phyloP scores from a whole-genome alignment of 2,329 filamentous ascomycete species.

The Penicillium psychrosexuale region DNA sequence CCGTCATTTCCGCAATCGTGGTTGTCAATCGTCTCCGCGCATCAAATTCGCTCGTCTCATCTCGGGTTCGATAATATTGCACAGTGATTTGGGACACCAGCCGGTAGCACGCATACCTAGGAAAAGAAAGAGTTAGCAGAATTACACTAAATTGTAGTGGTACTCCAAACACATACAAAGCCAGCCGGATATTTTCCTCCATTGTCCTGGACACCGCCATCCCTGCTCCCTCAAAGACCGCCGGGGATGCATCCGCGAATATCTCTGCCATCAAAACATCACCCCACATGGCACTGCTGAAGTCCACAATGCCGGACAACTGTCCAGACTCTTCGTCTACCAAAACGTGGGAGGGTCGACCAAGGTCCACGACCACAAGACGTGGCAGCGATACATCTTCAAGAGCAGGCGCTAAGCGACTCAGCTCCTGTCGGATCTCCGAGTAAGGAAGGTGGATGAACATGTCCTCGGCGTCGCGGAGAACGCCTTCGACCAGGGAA shows the following conservation, averaged over 20 bases:
- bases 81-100: constrained; percentile 36
- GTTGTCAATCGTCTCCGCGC: constrained; percentile 37
- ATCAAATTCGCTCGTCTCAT: constrained; percentile 37
- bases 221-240: constrained; percentile 39
- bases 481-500: constrained; percentile 50
- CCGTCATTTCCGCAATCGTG: constrained; percentile 30
- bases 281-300: constrained; percentile 55
- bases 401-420: constrained; percentile 44
- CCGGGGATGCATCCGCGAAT: constrained; percentile 40
- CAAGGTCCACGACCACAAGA: constrained; percentile 52
- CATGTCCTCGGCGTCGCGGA: constrained; percentile 59
- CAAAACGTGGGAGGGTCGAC: constrained; percentile 50
- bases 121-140: neutral
- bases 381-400: constrained; percentile 51
- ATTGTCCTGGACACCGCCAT: constrained; percentile 20
- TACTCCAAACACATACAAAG: constrained; percentile 31
- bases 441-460: constrained; percentile 57
- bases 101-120: constrained; percentile 42
- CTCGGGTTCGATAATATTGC: constrained; percentile 40
- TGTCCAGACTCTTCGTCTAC: constrained; percentile 49
- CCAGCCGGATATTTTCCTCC: constrained; percentile 30
- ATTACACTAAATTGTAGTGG: neutral
- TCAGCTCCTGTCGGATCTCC: constrained; percentile 51
- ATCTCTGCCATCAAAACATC: constrained; percentile 55
- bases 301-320: constrained; percentile 52